Base-by-base conservation (phyloP, 495 filamentous ascomycete genomes). In the Patellaria atrata region DNA sequence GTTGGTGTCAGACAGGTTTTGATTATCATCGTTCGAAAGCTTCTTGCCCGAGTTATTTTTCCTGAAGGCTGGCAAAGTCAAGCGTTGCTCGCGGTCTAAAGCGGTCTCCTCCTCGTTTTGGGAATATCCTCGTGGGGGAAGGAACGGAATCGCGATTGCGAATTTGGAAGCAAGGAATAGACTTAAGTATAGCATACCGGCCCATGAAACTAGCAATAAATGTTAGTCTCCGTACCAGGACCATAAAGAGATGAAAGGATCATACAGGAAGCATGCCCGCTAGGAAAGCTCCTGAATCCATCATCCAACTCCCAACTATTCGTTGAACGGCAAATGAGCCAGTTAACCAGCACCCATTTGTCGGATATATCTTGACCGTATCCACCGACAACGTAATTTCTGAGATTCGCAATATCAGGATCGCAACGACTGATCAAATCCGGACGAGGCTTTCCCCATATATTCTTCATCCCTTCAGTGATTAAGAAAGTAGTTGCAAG, bases 261-360 rank as follows among this genome's bases (percentile, higher is more conserved):
- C 70, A 43, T 57, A 75, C 73, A 65, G 18, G 73, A 75, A n/a
- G 74, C 55, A 56, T 82, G 76, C 0, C 77, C 77, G 50, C 69
- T 75, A 0, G 77, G 77, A 41, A 77, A 82, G 38, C 68, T 73
- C 4, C 67, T 44, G 45, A 82, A 82, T 1, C 73, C 77, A 54
- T 79, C 73, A 0, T 62, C 44, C 2, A 65, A 49, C 24, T 67
- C 45, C 12, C 40, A 30, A 6, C 47, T 41, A 19, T 59, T 52
- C 13, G 54, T 52, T 21, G 63, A 57, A 21, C 45, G 56, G 51
- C 74, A 79, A 23, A 77, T 75, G 25, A 47, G 58, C 38, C 53
- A 65, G 6, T 52, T 59, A 6, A 76, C 68, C 13, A 77, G 44
- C 10, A 56, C 56, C 41, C 65, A 64, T 0, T 62, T 59, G 6